Evolutionary conservation across 176 grass and related monocot genomes (phyloP).

Genomic region (Musa itinerans): DNA sequence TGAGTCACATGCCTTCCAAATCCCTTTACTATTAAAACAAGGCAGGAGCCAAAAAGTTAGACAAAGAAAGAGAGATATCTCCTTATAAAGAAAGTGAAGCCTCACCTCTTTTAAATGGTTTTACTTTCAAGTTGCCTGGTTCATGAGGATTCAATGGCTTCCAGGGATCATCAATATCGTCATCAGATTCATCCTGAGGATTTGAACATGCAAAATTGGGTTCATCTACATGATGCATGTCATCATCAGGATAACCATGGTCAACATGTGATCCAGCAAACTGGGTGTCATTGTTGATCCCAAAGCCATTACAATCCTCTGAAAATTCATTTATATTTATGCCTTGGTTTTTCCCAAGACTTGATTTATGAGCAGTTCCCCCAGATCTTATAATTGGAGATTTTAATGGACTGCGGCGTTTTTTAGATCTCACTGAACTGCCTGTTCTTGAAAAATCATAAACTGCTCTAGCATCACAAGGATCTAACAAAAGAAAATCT

Average conservation of each 20-base stretch:
- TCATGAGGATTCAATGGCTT: conserved; percentile 80
- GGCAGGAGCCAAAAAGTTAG: conserved; percentile 22
- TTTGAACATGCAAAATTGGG: conserved; percentile 35
- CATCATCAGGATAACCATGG: conserved; percentile 19
- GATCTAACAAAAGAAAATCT: conserved; percentile 83
- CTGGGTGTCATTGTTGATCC: conserved; percentile 23
- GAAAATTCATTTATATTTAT: conserved; percentile 24
- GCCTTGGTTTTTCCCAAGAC: conserved; percentile 28
- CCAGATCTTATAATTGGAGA: conserved; percentile 56
- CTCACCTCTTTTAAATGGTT: conserved; percentile 74
- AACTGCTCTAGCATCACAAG: conserved; percentile 70
- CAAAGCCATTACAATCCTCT: conserved; percentile 28
- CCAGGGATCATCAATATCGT: conserved; percentile 55
- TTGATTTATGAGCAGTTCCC: conserved; percentile 34
- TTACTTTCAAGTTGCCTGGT: conserved; percentile 66
- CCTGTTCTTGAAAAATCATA: conserved; percentile 60
- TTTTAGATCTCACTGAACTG: conserved; percentile 43
- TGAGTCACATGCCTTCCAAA: conserved; percentile 35
- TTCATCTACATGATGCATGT: conserved; percentile 39
- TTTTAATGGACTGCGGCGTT: conserved; percentile 27
- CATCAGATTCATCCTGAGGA: conserved; percentile 54
- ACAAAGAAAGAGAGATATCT: conserved; percentile 13
- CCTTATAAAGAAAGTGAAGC: conserved; percentile 4
- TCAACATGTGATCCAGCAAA: conserved; percentile 27
- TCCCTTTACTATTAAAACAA: conserved; percentile 53